Evolutionary conservation across 2,329 filamentous ascomycete genomes (phyloP), one percentile per base, ranked within the genome.

Genomic region (Thielaviopsis populi): DNA sequence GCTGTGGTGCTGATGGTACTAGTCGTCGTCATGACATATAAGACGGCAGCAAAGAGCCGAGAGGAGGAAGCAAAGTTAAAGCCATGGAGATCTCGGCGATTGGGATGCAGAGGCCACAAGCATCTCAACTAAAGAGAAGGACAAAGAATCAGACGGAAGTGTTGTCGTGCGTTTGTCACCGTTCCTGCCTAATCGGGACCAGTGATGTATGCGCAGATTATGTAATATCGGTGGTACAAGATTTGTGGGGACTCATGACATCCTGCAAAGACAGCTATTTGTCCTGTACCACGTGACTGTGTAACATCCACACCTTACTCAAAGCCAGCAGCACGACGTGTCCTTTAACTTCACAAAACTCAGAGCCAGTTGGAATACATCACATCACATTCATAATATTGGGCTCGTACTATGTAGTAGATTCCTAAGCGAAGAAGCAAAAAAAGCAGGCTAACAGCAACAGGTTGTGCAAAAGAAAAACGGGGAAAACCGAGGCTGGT

Each of bases 371-470:
- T 8, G 8, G 17, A 56, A 33, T 56, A 56, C 24, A 56, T 56
- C 30, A 56, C 53, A 56, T 56, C 53, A 56, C 53, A 56, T 37
- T 56, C 53, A 37, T 56, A 56, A 56, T 37, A 56, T 56, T 56
- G 50, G 42, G n/a, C 22, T 60, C 42, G n/a, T 60, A 60, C 58
- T 19, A 58, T 58, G 33, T 41, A 56, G 53, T 33, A 56, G 30
- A 56, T 56, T 56, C 53, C 24, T 37, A 22, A 33, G n/a, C n/a
- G n/a, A 24, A 24, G 11, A 48, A 27, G 33, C 33, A 50, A 50
- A 19, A 59, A 27, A 59, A 13, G 6, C 1, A 13, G 37, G 17
- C 53, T n/a, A 56, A 56, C 33, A 27, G 40, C 22, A 30, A 42
- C 58, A 46, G 33, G 3, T 43, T 17, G 33, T 42, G 37, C 13